Conservation (phyloP, 192 early-diverging fungal species). For the Coemansia umbellata region DNA sequence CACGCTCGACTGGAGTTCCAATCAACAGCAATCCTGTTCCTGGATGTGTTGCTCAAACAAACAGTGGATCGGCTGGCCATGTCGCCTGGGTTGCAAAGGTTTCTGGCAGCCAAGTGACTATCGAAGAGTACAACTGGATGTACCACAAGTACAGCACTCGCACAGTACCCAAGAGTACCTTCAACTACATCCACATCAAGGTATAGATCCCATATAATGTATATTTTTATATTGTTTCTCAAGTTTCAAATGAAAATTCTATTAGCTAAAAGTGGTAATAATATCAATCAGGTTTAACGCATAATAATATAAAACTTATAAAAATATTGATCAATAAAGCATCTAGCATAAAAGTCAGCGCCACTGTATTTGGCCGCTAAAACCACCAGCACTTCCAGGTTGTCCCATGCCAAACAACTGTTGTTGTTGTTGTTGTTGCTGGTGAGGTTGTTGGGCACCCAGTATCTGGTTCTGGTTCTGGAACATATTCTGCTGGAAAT, state of each 20-base stretch:
- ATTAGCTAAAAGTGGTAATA: constrained; percentile 24
- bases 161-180: constrained; percentile 26
- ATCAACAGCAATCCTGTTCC: constrained; percentile 23
- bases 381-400: constrained; percentile 2
- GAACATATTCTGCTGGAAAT: constrained; percentile 16
- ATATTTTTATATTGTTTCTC: constrained; percentile 16
- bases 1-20: constrained; percentile 10
- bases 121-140: constrained; percentile 43
- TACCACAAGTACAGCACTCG: constrained; percentile 23
- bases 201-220: constrained; percentile 5
- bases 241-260: constrained; percentile 28
- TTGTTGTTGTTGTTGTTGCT: constrained; percentile 14
- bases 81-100: constrained; percentile 46
- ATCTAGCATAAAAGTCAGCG: not conserved
- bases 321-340: not conserved
- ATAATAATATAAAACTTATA: not conserved
- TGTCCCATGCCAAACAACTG: constrained; percentile 22
- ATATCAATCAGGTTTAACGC: constrained; percentile 24
- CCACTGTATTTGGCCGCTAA: constrained; percentile 31
- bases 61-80: constrained; percentile 21
- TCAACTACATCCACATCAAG: constrained; percentile 44
- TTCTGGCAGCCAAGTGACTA: constrained; percentile 31
- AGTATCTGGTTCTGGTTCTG: constrained; percentile 19
- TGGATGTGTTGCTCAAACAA: constrained; percentile 20
- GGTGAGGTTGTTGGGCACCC: constrained; percentile 12